These are phyloP conservation scores for Corinectria fuckeliana DNA, from an alignment of 2,329 filamentous ascomycete genomes.

Conservation along the genomic window DNA sequence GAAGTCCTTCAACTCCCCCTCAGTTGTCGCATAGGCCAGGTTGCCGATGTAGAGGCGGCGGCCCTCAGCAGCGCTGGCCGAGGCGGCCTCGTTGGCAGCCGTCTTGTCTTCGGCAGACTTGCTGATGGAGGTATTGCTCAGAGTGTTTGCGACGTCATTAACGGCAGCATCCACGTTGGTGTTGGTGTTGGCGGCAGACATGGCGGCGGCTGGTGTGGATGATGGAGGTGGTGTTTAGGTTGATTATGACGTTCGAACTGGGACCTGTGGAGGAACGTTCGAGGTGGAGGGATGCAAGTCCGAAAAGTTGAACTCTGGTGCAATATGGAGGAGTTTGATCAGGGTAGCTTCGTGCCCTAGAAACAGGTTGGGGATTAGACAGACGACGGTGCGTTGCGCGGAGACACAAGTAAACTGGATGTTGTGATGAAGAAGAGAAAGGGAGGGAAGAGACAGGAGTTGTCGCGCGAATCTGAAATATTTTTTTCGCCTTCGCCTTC, in stretches of 20 bases:
- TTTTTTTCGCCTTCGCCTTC: conserved; percentile 44
- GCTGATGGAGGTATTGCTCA: conserved; percentile 74
- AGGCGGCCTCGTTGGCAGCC: conserved; percentile 84
- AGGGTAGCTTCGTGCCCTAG: conserved; percentile 95
- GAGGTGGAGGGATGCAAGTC: conserved; percentile 48
- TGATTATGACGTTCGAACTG: conserved; percentile 55
- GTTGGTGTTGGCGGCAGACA: conserved; percentile 70
- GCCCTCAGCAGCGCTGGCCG: conserved; percentile 97
- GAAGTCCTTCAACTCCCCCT: conserved; percentile 99
- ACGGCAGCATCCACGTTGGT: conserved; percentile 66
- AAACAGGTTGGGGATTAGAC: conserved; percentile 53
- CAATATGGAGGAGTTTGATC: conserved; percentile 62
- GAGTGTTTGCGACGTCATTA: conserved; percentile 77
- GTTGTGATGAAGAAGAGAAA: conserved; percentile 51
- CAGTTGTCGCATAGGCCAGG: conserved; percentile 99
- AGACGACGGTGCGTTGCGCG: conserved; percentile 56
- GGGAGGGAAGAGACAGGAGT: conserved; percentile 39
- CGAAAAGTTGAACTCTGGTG: conserved; percentile 70
- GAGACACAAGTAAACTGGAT: conserved; percentile 53
- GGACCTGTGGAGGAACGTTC: conserved; percentile 52
- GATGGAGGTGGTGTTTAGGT: conserved; percentile 50
- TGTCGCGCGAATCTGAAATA: conserved; percentile 49
- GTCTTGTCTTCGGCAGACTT: conserved; percentile 60
- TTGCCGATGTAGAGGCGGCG: conserved; percentile 99
- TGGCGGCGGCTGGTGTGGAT: conserved; percentile 61